These are phyloP conservation scores for Lachnellula arida DNA, from an alignment of 2,329 filamentous ascomycete genomes.

Conservation along the genomic window DNA sequence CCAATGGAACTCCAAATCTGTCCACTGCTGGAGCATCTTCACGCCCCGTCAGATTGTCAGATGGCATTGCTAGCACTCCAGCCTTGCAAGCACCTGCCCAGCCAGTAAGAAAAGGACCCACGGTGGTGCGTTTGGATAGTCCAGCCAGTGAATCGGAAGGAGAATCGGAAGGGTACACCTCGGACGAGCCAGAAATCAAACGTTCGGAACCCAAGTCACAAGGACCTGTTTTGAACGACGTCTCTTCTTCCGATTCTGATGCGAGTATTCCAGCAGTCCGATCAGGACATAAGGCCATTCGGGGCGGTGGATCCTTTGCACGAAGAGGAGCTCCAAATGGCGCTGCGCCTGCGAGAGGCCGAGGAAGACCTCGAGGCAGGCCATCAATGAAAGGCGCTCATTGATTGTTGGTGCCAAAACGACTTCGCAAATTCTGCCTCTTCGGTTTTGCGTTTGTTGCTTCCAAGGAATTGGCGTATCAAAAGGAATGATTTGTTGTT, in stretches of 20 bases:
- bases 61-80: neutral
- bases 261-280: conserved; percentile 18
- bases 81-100: neutral
- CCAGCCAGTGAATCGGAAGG: conserved; percentile 15
- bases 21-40: neutral
- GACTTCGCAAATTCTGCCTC: neutral
- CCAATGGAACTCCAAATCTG: neutral
- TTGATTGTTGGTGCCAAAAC: neutral
- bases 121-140: conserved; percentile 26
- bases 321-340: neutral
- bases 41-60: neutral
- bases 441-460: neutral
- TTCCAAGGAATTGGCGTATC: neutral
- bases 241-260: conserved; percentile 17
- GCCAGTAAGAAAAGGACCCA: conserved; percentile 19
- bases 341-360: neutral
- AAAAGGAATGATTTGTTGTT: neutral
- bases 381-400: neutral
- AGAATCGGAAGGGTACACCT: neutral
- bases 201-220: neutral
- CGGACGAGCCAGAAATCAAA: neutral
- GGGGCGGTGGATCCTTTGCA: neutral
- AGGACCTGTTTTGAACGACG: conserved; percentile 3
- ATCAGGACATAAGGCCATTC: conserved; percentile 1
- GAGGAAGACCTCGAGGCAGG: conserved; percentile 2